Base-by-base conservation (phyloP, 108 stramenopile genomes). In the Cyclotella baltica region DNA sequence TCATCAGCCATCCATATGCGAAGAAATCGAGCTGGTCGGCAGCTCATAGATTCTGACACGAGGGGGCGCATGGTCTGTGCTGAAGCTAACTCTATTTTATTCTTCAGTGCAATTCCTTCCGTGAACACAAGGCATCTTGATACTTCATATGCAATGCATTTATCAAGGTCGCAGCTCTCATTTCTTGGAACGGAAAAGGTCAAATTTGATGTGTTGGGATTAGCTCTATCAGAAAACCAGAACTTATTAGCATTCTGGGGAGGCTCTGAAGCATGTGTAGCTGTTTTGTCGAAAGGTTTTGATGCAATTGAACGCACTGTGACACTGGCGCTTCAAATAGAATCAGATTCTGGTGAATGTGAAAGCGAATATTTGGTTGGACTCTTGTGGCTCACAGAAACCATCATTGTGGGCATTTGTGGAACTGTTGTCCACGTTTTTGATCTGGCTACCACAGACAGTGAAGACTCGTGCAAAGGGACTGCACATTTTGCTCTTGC, bases 171-270 rank as follows among this genome's bases (percentile, higher is more conserved):
- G 10, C 80, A 88, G 56, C 76, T 94, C 55, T 81, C 79, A 66
- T 67, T 90, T 37, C 77, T 89, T 23, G 93, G 89, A 15, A 58
- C 76, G 4, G 66, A 76, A 43, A 59, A 52, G 15, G 52, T 90
- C 16, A 62, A 80, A 18, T 94, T 94, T 78, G 68, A 86, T 22
- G 70, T 90, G 30, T 65, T 78, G 19, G 91, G 93, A 3, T 67
- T 94, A 55, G 40, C 65, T 46, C 58, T 91, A 27, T 87, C 78
- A 16, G 83, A 77, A n/a, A 92, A 87, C 53, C 86, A 90, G 37
- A 67, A 90, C 2, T 89, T 88, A 52, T 40, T 94, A 9, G 43
- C 91, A 30, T 69, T 91, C 25, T 94, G 93, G 93, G 90, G 91
- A 4, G 47, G 70, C 28, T 68, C 88, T 43, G 78, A 88, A 55